phyloP scores from a whole-genome alignment of 2,329 filamentous ascomycete genomes.

The Blastomyces percursus region DNA sequence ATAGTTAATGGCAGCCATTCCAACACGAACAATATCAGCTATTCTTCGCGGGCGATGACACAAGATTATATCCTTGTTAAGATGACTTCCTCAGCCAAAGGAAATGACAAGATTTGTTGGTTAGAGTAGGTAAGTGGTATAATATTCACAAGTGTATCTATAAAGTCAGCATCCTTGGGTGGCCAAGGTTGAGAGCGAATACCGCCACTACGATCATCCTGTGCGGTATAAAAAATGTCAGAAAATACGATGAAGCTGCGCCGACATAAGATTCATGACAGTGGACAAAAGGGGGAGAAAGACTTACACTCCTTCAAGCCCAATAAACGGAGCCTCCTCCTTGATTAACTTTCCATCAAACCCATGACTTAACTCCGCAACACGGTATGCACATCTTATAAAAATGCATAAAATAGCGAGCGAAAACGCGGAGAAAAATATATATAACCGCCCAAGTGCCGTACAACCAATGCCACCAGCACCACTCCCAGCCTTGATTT shows the following conservation, averaged over 20 bases:
- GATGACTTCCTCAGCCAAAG: neutral
- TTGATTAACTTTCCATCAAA: conserved; percentile 50
- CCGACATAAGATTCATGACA: neutral
- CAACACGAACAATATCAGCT: neutral
- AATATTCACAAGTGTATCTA: neutral
- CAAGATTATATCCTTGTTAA: neutral
- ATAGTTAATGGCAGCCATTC: neutral
- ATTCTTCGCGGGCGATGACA: neutral
- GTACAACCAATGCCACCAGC: neutral
- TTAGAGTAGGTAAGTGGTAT: neutral
- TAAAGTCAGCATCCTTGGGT: conserved; percentile 3
- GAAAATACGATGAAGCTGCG: too few relatives aligned
- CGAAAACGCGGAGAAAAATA: conserved; percentile 45
- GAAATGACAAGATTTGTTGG: neutral
- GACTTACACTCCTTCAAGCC: conserved; percentile 40
- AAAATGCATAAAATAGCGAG: conserved; percentile 54
- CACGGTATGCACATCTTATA: conserved; percentile 53
- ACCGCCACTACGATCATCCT: conserved; percentile 4
- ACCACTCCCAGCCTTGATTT: neutral
- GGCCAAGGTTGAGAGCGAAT: conserved; percentile 5
- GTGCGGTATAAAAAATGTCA: neutral
- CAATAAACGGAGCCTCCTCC: conserved; percentile 46
- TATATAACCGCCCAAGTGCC: conserved; percentile 36
- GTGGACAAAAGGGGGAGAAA: neutral
- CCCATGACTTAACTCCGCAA: conserved; percentile 54